Evolutionary conservation across 2,329 filamentous ascomycete species (phyloP), one percentile per base, ranked within the genome.

Genomic region (Colletotrichum lentis): DNA sequence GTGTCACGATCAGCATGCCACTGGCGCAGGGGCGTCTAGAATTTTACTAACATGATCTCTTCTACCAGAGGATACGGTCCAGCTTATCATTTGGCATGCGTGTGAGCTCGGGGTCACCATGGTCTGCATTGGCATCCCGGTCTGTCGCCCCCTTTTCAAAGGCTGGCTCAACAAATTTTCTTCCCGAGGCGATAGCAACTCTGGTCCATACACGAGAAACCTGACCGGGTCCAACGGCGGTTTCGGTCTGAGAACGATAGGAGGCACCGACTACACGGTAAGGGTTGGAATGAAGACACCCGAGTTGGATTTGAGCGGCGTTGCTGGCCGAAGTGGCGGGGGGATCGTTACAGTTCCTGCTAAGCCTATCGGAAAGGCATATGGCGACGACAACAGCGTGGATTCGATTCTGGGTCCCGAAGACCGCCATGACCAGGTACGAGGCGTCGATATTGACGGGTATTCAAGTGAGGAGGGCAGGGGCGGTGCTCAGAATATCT

Each of bases 111-210:
- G 78, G 3, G 77, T 79, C 2, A 77, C 78, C 10, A 77, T 82
- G 74, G 72, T 81, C 20, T 81, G 79, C 72, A 77, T 80, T 24
- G 77, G 77, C 5, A 79, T 82, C 3, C 78, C 80, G 0, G 77
- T 80, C 4, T 76, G 80, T 8, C 74, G 78, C 0, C 80, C 80
- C 0, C 71, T 81, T 0, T 81, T 80, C 67, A 72, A 63, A 53
- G 47, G 50, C 18, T 69, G 67, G 67, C 22, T 69, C 22, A 47
- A 59, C 41, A n/a, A 54, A 3, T 64, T 55, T 16, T 43, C 61
- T 5, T 68, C 65, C 1, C 54, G 61, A 31, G 53, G 20, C 22
- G 65, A 24, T 20, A 65, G 61, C 43, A 65, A 37, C 16, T 49
- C 47, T 18, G 65, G 65, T 3, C 54, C 65, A 18, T 68, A 68